phyloP scores from a whole-genome alignment of 2,329 filamentous ascomycete genomes.

The Nectriaceae sp. region DNA sequence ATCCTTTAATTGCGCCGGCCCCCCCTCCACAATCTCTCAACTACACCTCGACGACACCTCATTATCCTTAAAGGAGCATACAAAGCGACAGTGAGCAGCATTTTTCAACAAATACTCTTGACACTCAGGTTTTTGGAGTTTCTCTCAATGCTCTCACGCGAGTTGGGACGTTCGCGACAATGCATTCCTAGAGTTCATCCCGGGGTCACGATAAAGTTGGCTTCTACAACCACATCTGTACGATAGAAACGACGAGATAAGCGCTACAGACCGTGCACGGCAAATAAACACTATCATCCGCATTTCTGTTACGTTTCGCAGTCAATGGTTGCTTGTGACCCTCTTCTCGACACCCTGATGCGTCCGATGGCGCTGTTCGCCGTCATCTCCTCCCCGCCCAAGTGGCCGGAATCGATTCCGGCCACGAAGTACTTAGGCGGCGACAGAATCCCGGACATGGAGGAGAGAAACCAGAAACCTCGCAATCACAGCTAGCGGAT shows the following conservation, averaged over 20 bases:
- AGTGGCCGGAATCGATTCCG: conserved; percentile 51
- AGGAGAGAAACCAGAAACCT: conserved; percentile 7
- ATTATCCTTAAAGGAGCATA: too few relatives aligned
- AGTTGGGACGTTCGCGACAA: too few relatives aligned
- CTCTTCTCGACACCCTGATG: conserved; percentile 13
- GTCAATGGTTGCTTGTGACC: conserved; percentile 15
- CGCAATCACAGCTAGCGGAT: conserved; percentile 5
- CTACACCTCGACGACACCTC: neutral
- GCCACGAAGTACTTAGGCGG: conserved; percentile 51
- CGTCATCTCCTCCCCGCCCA: conserved; percentile 28
- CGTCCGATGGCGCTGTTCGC: conserved; percentile 19
- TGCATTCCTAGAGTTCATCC: neutral
- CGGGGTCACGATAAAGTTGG: conserved; percentile 3
- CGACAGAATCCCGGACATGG: conserved; percentile 27
- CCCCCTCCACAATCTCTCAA: conserved; percentile 5
- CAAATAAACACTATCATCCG: conserved; percentile 2
- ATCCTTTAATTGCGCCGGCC: conserved; percentile 8
- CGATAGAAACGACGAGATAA: conserved; percentile 1
- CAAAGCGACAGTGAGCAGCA: too few relatives aligned
- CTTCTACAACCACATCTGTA: conserved; percentile 5
- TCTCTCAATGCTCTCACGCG: too few relatives aligned
- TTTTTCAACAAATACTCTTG: too few relatives aligned
- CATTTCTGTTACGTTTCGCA: conserved; percentile 29
- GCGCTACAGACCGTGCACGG: conserved; percentile 6
- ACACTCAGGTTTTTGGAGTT: too few relatives aligned